phyloP scores from a whole-genome alignment of 2,329 filamentous ascomycete species.

The Blumeriella jaapii region DNA sequence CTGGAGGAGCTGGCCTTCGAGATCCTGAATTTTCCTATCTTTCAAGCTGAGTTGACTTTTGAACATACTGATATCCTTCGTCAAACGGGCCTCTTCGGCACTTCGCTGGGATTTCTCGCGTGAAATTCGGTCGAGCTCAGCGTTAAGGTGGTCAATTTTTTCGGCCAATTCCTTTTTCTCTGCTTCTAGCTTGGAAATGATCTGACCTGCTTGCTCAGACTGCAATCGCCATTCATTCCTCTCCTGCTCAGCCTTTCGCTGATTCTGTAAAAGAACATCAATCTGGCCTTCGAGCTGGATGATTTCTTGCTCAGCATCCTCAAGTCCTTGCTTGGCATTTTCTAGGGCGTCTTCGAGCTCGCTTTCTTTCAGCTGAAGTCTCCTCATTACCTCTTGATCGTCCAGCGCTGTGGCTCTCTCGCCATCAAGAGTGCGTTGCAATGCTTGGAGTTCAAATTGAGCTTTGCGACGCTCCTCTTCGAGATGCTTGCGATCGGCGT shows the following conservation, averaged over 20 bases:
- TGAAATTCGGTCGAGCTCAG: conserved; percentile 58
- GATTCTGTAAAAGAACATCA: conserved; percentile 76
- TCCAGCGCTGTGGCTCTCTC: conserved; percentile 91
- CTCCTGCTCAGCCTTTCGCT: conserved; percentile 79
- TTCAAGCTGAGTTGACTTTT: conserved; percentile 83
- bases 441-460: conserved; percentile 74
- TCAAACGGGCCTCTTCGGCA: conserved; percentile 63
- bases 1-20: conserved; percentile 74
- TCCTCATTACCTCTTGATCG: conserved; percentile 97
- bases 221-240: conserved; percentile 68
- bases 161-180: conserved; percentile 69
- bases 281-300: conserved; percentile 89
- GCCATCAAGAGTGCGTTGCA: conserved; percentile 90
- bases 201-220: conserved; percentile 78
- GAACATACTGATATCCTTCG: conserved; percentile 80
- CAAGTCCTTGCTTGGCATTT: conserved; percentile 83
- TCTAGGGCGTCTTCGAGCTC: conserved; percentile 89
- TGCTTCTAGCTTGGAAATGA: conserved; percentile 75
- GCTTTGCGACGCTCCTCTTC: conserved; percentile 87
- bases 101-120: conserved; percentile 61
- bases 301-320: conserved; percentile 86
- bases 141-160: conserved; percentile 58
- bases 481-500: conserved; percentile 61
- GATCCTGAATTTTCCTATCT: conserved; percentile 77
- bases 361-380: conserved; percentile 81